These are phyloP conservation scores for Cucurbita moschata DNA, from an alignment of 306 rosid genomes.

Conservation along the genomic window DNA sequence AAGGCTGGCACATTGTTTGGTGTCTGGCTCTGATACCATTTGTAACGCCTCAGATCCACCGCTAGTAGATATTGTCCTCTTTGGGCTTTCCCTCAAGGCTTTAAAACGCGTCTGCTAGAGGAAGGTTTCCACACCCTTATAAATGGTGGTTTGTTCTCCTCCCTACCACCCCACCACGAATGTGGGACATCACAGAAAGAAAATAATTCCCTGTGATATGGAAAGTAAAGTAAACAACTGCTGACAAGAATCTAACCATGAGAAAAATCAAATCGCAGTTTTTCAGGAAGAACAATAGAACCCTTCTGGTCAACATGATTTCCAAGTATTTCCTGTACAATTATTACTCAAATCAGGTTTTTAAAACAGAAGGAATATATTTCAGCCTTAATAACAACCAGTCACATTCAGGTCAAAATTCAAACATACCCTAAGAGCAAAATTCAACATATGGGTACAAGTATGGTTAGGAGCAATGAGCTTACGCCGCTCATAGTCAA, in stretches of 20 bases:
- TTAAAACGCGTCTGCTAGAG: too few species aligned
- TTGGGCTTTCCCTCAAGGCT: too few species aligned
- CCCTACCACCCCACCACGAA: too few species aligned
- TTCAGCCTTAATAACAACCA: background rate
- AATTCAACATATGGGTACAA: conserved; percentile 93
- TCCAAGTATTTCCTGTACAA: conserved; percentile 82
- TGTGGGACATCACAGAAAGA: background rate
- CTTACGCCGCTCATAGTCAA: conserved; percentile 68
- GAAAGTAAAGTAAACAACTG: background rate
- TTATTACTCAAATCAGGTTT: background rate
- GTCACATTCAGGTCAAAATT: background rate
- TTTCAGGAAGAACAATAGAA: conserved; percentile 94
- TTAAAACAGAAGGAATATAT: background rate
- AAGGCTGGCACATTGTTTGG: too few species aligned
- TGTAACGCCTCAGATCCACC: too few species aligned
- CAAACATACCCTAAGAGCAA: conserved; percentile 78
- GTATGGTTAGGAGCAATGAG: conserved; percentile 94
- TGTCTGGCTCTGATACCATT: too few species aligned
- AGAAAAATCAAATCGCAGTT: conserved; percentile 90
- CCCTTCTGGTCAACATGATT: conserved; percentile 89
- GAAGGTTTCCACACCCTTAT: too few species aligned
- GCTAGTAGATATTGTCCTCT: too few species aligned
- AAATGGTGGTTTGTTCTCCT: too few species aligned
- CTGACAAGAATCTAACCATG: conserved; percentile 45
- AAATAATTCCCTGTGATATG: background rate